Conservation (phyloP, 208 protist species). For the Lotmaria passim region DNA sequence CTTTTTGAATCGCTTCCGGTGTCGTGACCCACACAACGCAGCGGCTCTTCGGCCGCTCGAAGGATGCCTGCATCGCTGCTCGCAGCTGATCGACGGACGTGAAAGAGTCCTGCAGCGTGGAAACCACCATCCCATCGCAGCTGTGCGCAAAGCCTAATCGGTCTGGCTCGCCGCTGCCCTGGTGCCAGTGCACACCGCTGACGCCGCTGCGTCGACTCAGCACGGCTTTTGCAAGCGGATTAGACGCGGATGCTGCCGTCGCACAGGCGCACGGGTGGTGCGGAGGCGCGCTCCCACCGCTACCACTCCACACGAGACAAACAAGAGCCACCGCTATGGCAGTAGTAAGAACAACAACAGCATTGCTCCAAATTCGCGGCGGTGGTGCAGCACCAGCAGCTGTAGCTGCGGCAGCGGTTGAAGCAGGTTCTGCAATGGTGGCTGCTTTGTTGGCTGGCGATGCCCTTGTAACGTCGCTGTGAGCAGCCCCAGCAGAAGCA, state of each 20-base stretch:
- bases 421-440: too few relatives aligned
- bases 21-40: conserved; percentile 70
- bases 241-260: conserved; percentile 7
- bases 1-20: conserved; percentile 28
- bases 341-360: not conserved
- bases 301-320: too few relatives aligned
- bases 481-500: too few relatives aligned
- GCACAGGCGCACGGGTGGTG: conserved; percentile 31
- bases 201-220: conserved; percentile 39
- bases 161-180: conserved; percentile 2
- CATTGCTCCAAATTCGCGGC: too few relatives aligned
- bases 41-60: not conserved
- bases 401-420: too few relatives aligned
- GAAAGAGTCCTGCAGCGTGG: conserved; percentile 10
- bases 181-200: conserved; percentile 41
- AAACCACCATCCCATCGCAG: conserved; percentile 17
- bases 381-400: too few relatives aligned
- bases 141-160: conserved; percentile 13
- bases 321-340: not conserved
- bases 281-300: not conserved
- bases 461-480: too few relatives aligned
- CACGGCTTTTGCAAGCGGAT: conserved; percentile 27
- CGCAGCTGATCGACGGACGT: conserved; percentile 31
- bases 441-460: too few relatives aligned
- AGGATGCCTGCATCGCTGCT: conserved; percentile 24